Percentiles rank a stretch among this genome's conserved stretches.
Evolutionary conservation across 768 basidiomycete genomes (phyloP).

Genomic region (Lactifluus pinguis): DNA sequence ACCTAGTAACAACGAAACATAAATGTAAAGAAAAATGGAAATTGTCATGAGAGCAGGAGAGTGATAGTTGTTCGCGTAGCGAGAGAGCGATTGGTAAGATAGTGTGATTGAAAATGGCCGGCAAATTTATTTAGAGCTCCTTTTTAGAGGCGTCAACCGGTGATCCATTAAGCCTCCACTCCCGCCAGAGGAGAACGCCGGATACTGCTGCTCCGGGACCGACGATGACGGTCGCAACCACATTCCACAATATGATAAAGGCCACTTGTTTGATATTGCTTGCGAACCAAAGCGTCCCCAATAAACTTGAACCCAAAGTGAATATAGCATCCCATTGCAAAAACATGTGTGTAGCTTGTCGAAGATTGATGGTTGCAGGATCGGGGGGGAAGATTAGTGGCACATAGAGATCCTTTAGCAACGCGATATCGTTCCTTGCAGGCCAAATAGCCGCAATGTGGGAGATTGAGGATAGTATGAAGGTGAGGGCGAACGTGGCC

Average conservation of each 20-base stretch:
- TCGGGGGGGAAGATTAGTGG: constrained; percentile 2
- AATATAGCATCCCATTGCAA: constrained; percentile 16
- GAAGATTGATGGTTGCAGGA: constrained; percentile 2
- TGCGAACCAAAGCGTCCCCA: constrained; percentile 15
- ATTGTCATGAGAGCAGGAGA: too few relatives aligned
- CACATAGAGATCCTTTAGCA: constrained; percentile 6
- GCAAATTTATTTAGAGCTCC: too few relatives aligned
- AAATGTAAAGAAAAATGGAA: too few relatives aligned
- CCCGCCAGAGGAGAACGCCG: constrained; percentile 15
- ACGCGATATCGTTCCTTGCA: background rate
- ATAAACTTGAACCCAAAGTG: constrained; percentile 6
- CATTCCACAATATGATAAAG: constrained; percentile 7
- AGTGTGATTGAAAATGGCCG: too few relatives aligned
- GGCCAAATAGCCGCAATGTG: constrained; percentile 7
- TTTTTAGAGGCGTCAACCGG: too few relatives aligned
- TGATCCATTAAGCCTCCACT: constrained; percentile 7
- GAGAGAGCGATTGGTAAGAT: too few relatives aligned
- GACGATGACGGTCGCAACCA: background rate
- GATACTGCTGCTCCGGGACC: constrained; percentile 17
- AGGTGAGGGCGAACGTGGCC: constrained; percentile 13
- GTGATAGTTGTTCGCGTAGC: too few relatives aligned
- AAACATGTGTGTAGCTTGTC: constrained; percentile 1
- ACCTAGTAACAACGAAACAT: too few relatives aligned
- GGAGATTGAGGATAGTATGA: constrained; percentile 4
- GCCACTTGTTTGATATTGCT: background rate